Evolutionary conservation across 176 grass and related monocot genomes (phyloP).

Genomic region (Thalia dealbata): DNA sequence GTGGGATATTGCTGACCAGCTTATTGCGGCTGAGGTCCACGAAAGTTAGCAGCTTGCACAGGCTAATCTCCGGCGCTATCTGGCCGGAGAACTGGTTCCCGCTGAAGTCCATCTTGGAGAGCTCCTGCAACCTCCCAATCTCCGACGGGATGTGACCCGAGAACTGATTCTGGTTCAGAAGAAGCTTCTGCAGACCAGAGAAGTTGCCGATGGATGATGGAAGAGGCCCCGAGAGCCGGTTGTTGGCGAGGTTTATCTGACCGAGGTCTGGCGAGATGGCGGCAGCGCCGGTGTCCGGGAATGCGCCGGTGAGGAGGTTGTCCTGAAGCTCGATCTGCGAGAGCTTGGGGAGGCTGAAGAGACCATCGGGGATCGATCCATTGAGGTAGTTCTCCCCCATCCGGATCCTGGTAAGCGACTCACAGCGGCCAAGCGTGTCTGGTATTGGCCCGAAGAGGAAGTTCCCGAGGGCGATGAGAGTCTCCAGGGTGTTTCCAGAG

Average conservation of each 20-base stretch:
- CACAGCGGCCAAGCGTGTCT: conserved; percentile 36
- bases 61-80: conserved; percentile 44
- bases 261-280: conserved; percentile 44
- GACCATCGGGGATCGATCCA: conserved; percentile 48
- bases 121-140: conserved; percentile 50
- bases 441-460: conserved; percentile 73
- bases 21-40: conserved; percentile 64
- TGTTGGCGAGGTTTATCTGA: conserved; percentile 64
- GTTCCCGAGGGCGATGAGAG: conserved; percentile 70
- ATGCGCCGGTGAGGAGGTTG: conserved; percentile 55
- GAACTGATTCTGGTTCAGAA: conserved; percentile 46
- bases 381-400: conserved; percentile 81
- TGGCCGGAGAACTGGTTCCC: conserved; percentile 42
- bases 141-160: conserved; percentile 44
- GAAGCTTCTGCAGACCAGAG: conserved; percentile 64
- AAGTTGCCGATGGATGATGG: conserved; percentile 51
- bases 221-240: conserved; percentile 41
- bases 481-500: conserved; percentile 47
- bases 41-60: conserved; percentile 56
- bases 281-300: conserved; percentile 29
- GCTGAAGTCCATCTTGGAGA: conserved; percentile 67
- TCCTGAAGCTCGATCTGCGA: conserved; percentile 86
- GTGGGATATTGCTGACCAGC: conserved; percentile 51
- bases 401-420: conserved; percentile 51
- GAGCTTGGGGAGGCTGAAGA: conserved; percentile 63